phyloP scores from a whole-genome alignment of 2,329 filamentous ascomycete genomes.

The Drechslera avenae region DNA sequence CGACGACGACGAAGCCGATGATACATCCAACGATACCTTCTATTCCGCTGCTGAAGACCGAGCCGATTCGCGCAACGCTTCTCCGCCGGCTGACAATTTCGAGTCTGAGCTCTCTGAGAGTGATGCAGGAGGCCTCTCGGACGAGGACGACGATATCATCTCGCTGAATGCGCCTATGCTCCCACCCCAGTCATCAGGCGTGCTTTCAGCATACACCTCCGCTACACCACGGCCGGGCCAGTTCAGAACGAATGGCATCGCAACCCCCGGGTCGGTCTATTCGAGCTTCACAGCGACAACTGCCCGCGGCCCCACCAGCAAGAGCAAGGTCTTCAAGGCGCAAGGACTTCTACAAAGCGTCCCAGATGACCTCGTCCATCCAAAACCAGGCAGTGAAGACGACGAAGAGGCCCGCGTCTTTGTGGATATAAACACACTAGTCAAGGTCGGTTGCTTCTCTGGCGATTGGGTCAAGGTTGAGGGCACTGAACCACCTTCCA shows the following conservation, averaged over 20 bases:
- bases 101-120: slow-evolving; percentile 64
- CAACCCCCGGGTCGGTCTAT: slow-evolving; percentile 85
- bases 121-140: slow-evolving; percentile 79
- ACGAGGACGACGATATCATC: slow-evolving; percentile 94
- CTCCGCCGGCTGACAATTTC: slow-evolving; percentile 53
- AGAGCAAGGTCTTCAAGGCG: slow-evolving; percentile 81
- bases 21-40: slow-evolving; percentile 88
- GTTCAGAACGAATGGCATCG: slow-evolving; percentile 72
- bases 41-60: slow-evolving; percentile 86
- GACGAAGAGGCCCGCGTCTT: slow-evolving; percentile 86
- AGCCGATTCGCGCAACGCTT: slow-evolving; percentile 44
- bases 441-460: slow-evolving; percentile 93
- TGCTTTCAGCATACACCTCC: slow-evolving; percentile 77
- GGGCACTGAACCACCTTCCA: slow-evolving; percentile 72
- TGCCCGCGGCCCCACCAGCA: slow-evolving; percentile 69
- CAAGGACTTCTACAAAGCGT: slow-evolving; percentile 76
- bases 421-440: slow-evolving; percentile 83
- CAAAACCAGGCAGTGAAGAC: slow-evolving; percentile 81
- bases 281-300: slow-evolving; percentile 88
- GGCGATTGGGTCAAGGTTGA: slow-evolving; percentile 95
- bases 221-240: slow-evolving; percentile 80
- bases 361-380: slow-evolving; percentile 79
- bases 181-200: slow-evolving; percentile 76
- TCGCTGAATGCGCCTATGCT: slow-evolving; percentile 81
- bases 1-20: slow-evolving; percentile 77